Evolutionary conservation across 306 rosid genomes (phyloP), one percentile per base, ranked within the genome.

Genomic region (Cyclanthera cordifolia): DNA sequence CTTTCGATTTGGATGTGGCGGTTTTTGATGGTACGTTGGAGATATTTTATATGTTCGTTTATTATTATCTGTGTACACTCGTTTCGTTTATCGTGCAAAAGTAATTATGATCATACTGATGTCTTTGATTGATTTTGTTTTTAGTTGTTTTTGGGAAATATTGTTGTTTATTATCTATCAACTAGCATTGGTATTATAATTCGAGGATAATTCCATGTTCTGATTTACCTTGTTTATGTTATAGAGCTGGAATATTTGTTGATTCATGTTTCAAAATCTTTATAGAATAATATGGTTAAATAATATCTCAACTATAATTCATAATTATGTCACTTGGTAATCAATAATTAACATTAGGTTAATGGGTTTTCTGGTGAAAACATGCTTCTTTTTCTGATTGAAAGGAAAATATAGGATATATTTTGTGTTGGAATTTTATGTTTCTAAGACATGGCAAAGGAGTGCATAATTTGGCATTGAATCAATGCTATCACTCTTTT

Each of bases 21-120:
- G 6, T 53, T 30, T 17, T 58, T 58, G 19, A 54, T 56, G 82
- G 84, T 79, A 43, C 12, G 52, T 24, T 12, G 6, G 6, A 54
- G 21, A 24, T 68, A 48, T n/a, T 67, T 5, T 49, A 16, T 68
- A 17, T 50, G 7, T 50, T 68, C 8, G 5, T 49, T 68, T 51
- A 17, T 47, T 23, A 27, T 67, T 39, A 17, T 67, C 4, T 47
- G 9, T 67, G 16, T 65, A 11, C 23, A 20, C 17, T 10, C 2
- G 53, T 23, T 23, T 4, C 7, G 34, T n/a, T 32, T 41, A 24
- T 54, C 9, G 10, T 24, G 32, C n/a, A 1, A 58, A 5, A 34
- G 8, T 32, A 32, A 32, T 32, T 32, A 28, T 17, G 48, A 11
- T 21, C 25, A 21, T 41, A 2, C 46, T 39, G 15, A 47, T 47